Base-by-base conservation (phyloP, 306 rosid species). In the Begonia fuchsioides region DNA sequence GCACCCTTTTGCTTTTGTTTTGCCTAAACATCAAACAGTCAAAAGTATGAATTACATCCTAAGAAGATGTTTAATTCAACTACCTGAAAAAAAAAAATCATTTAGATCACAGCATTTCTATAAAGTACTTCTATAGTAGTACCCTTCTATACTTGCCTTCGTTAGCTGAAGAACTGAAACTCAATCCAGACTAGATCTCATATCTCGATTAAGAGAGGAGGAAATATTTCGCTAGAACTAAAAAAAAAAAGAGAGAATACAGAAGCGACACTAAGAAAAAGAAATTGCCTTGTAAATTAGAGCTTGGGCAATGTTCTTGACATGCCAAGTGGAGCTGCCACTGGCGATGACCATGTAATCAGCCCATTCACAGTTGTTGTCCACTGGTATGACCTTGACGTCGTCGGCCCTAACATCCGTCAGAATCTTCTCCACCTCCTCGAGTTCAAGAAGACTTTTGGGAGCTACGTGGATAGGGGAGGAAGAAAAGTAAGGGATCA, bases 221-320 rank as follows among this genome's bases (percentile, higher is more conserved):
- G 35, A 26, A 26, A 26, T 26, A 26, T 26, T 26, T 4, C n/a
- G n/a, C n/a, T n/a, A n/a, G n/a, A n/a, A n/a, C n/a, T 15, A 15
- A 2, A 16, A 40, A 52, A 13, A 13, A 6, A 13, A 9, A 20
- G 3, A 6, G n/a, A n/a, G 8, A 20, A 54, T 7, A 26, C 38
- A 47, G 2, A 5, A 5, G 49, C 35, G 35, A 26, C 5, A 26
- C 35, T 26, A 26, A 26, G 35, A 26, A 26, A 26, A 26, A 26
- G 4, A 26, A 26, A 0, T 47, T 56, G 66, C 97, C 95, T 79
- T 64, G 74, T 76, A 79, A 75, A 90, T 69, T 55, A 90, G 82
- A 68, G 98, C 92, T 71, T 90, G 90, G 55, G 95, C 95, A 38
- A 90, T 90, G 65, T 90, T 90, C 92, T 64, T 85, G 35, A 90